Evolutionary conservation across 192 early-diverging fungal genomes (phyloP).

Genomic region (Backusella liffmaniae): DNA sequence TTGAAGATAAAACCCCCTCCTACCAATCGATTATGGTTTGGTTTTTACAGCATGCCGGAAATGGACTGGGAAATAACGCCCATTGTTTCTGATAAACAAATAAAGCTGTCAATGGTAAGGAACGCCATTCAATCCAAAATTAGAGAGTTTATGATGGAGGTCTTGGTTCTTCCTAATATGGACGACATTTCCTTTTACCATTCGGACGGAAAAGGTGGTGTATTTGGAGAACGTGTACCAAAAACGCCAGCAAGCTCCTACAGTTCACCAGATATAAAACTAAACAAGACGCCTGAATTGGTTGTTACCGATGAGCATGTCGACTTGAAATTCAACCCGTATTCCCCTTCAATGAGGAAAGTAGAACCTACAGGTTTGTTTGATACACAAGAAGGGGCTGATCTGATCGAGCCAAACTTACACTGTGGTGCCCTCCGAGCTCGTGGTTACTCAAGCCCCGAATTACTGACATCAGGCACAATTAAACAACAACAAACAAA

Average conservation of each 20-base stretch:
- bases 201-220: slow-evolving; percentile 51
- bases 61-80: slow-evolving; percentile 75
- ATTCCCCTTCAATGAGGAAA: neutral
- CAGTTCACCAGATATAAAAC: neutral
- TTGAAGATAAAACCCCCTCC: slow-evolving; percentile 78
- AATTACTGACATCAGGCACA: neutral
- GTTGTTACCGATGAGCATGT: neutral
- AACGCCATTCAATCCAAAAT: slow-evolving; percentile 85
- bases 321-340: neutral
- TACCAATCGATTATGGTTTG: slow-evolving; percentile 85
- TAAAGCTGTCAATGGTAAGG: slow-evolving; percentile 75
- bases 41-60: slow-evolving; percentile 75
- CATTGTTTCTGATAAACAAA: slow-evolving; percentile 81
- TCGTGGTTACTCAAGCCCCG: slow-evolving; percentile 13
- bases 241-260: neutral
- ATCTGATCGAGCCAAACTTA: neutral
- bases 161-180: slow-evolving; percentile 85
- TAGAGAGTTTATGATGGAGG: slow-evolving; percentile 74
- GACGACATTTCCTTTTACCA: slow-evolving; percentile 83
- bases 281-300: neutral
- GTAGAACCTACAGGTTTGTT: neutral
- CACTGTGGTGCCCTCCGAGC: neutral
- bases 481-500: neutral
- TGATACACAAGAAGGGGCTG: neutral
- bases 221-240: slow-evolving; percentile 45